Evolutionary conservation across 2,329 filamentous ascomycete genomes (phyloP), one percentile per base, ranked within the genome.

Genomic region (Colletotrichum liaoningense): DNA sequence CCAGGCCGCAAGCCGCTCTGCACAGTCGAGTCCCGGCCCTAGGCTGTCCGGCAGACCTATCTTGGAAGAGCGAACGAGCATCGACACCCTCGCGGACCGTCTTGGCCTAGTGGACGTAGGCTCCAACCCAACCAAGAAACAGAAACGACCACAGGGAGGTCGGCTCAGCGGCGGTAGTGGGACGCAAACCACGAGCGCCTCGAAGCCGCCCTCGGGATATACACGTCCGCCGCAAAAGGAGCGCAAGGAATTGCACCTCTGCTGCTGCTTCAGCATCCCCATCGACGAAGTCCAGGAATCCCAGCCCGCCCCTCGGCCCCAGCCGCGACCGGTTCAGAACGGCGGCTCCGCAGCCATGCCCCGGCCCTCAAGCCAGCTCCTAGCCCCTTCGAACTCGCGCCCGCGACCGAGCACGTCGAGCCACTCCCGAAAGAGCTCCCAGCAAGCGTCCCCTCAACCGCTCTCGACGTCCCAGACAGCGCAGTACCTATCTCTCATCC

Each of bases 31-130:
- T 74, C 84, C 86, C 2, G 85, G 86, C 1, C 85, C 84, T 5
- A 81, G 81, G 55, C 78, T 79, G 71, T 81, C 80, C 55, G 80
- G 85, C 22, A 85, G 88, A 4, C 87, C 90, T 7, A 89, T 92
- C 4, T 82, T 92, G 67, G 88, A 92, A 77, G 87, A 90, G 70
- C 88, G 94, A 64, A 93, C 91, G 42, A 98, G 95, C 78, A 88
- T 98, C 69, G 97, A 99, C 81, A 97, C 95, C 0, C 85, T 98
- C 70, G 91, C 95, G 55, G 94, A 95, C 76, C 88, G 94, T 57
- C 85, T 98, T 4, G 94, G 95, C 3, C 85, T 97, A 24, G 81
- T 95, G n/a, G 90, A 94, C 58, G 83, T 95, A 52, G 70, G 67
- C 14, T 73, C 70, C 33, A 65, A 73, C 67, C 67, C 62, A 26